Conservation (phyloP, 1,284 basidiomycete species). For the Ganoderma resinaceum region DNA sequence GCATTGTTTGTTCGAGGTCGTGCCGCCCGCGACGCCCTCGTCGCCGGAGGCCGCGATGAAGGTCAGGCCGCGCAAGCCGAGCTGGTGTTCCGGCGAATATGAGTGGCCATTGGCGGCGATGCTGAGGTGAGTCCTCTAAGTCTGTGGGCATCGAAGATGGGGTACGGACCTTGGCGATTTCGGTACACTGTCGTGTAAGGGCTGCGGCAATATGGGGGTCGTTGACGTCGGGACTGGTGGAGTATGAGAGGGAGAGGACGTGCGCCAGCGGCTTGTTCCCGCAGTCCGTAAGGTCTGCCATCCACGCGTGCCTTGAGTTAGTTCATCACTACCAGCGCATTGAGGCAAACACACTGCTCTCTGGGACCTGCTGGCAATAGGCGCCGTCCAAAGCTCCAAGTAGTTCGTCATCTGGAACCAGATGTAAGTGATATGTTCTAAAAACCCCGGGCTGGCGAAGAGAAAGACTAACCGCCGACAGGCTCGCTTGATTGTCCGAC, state of each 20-base stretch:
- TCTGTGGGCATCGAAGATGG: neutral
- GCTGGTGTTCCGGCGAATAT: conserved; percentile 38
- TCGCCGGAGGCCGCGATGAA: conserved; percentile 72
- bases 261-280: conserved; percentile 44
- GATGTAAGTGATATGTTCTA: neutral
- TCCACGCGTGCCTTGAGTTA: neutral
- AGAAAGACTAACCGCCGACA: neutral
- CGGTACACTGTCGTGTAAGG: conserved; percentile 58
- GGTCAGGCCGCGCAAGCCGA: conserved; percentile 63
- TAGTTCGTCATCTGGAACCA: neutral
- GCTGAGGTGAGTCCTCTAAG: neutral
- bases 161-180: conserved; percentile 50
- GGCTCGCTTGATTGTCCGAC: conserved; percentile 41
- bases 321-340: neutral
- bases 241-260: conserved; percentile 63
- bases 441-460: neutral
- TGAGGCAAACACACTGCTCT: neutral
- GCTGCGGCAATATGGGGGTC: conserved; percentile 51
- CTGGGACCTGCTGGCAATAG: conserved; percentile 4
- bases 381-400: conserved; percentile 27
- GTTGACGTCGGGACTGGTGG: conserved; percentile 38
- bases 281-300: conserved; percentile 18
- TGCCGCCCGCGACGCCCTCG: conserved; percentile 57
- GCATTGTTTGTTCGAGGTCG: conserved; percentile 43
- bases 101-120: neutral